Conservation (phyloP, 164 flowering plant genomes). For the Nymphaea colorata region DNA sequence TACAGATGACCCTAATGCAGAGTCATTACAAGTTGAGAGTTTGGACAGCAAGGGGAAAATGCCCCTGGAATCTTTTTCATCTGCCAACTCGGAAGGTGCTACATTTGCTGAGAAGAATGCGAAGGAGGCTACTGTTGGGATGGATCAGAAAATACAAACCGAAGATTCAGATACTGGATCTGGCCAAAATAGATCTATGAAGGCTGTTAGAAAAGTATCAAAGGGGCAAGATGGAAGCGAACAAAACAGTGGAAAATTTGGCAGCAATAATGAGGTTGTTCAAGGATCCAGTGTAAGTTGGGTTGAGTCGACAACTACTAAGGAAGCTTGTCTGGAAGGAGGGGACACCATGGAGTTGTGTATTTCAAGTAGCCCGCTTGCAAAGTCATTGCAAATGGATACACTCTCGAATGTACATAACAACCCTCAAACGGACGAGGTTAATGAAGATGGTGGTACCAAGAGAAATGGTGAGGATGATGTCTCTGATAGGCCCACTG, state of each 20-base stretch:
- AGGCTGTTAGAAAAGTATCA: constrained; percentile 1
- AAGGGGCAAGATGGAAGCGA: constrained; percentile 4
- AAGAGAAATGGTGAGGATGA: constrained; percentile 2
- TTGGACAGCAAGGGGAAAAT: constrained; percentile 14
- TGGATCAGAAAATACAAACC: constrained; percentile 1
- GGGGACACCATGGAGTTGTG: constrained; percentile 11
- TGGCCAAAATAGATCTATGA: constrained; percentile 5
- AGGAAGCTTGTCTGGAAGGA: constrained; percentile 6
- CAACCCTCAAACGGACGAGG: constrained; percentile 8
- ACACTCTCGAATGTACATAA: constrained; percentile 13
- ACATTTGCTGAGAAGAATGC: constrained; percentile 5
- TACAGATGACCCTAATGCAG: constrained; percentile 13
- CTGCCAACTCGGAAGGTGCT: constrained; percentile 6
- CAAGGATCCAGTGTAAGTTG: constrained; percentile 8
- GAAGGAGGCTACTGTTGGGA: constrained; percentile 1
- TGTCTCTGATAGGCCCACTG: constrained; percentile 6
- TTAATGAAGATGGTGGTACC: constrained; percentile 5
- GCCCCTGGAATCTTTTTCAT: constrained; percentile 6
- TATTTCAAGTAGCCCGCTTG: constrained; percentile 9
- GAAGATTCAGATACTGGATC: constrained; percentile 4
- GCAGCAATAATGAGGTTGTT: constrained; percentile 8
- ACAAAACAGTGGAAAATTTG: constrained; percentile 3
- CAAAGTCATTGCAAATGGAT: constrained; percentile 18
- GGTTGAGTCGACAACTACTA: constrained; percentile 4
- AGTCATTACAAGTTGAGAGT: constrained; percentile 15